Evolutionary conservation across 305 asterid genomes (phyloP).

Genomic region (Fraxinus platypoda): DNA sequence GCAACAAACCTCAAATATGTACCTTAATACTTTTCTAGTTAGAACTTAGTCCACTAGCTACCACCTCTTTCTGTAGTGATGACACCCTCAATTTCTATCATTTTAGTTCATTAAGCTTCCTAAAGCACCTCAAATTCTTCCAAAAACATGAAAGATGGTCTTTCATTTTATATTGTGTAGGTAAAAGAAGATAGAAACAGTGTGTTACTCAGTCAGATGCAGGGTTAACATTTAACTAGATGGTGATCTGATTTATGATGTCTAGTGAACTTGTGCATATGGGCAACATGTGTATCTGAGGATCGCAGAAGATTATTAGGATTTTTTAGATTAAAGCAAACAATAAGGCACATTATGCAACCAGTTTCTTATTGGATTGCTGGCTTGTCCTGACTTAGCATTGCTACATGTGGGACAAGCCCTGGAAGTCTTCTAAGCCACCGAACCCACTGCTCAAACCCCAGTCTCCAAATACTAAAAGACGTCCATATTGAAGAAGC

Average conservation of each 20-base stretch:
- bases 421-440: conserved; percentile 14
- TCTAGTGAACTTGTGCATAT: not conserved
- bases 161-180: not conserved
- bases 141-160: not conserved
- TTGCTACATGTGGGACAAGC: not conserved
- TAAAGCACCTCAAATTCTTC: not conserved
- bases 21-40: not conserved
- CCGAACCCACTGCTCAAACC: conserved; percentile 6
- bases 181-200: not conserved
- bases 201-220: not conserved
- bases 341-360: not conserved
- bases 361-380: not conserved
- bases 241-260: not conserved
- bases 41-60: not conserved
- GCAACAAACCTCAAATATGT: not conserved
- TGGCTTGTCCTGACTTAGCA: not conserved
- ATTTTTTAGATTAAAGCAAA: not conserved
- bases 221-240: not conserved
- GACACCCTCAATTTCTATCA: not conserved
- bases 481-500: conserved; percentile 8
- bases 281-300: not conserved
- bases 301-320: not conserved
- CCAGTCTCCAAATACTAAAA: conserved; percentile 10
- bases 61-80: not conserved
- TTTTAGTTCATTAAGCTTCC: not conserved